Evolutionary conservation across 2,329 filamentous ascomycete species (phyloP), one percentile per base, ranked within the genome.

Genomic region (Grosmannia clavigera): DNA sequence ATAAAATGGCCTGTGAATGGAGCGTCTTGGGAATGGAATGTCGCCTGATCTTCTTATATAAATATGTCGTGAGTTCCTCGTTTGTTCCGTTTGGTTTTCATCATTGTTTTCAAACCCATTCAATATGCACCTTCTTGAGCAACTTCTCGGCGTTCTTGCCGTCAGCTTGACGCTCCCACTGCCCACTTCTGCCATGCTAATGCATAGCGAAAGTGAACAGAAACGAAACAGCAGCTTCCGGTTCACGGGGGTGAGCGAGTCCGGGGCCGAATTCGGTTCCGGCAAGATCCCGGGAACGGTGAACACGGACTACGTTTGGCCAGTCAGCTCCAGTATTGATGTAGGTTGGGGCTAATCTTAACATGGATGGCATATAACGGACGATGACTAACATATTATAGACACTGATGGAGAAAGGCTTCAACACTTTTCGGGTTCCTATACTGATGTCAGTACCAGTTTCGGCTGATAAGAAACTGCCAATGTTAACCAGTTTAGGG

Each of bases 241-340:
- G 62, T 74, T 71, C 59, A 67, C 69, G 27, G 71, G 71, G 31
- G 67, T 71, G 63, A 73, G 69, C 59, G 68, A 84, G 67, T 78
- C 81, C 25, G 83, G 82, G 14, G 82, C 82, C 51, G 84, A 87
- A 65, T 86, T 86, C 62, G 83, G 83, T 50, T 74, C 79, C 61
- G 71, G 67, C 29, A 76, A 73, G 58, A 72, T 84, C 38, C 83
- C 83, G 2, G 83, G 83, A 11, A 70, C 70, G 1, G 74, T 80
- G 60, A 77, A 75, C 57, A 84, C 75, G 58, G 81, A 86, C 65
- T 87, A 79, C 66, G 83, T 73, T 27, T 86, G 81, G 77, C 82
- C 82, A 2, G 76, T 79, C 57, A 71, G 78, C 46, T 73, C 73
- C 14, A 68, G 73, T 29, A 71, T 75, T 58, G 69, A 71, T 60